These are phyloP conservation scores for Graphiopsis chlorocephala DNA, from an alignment of 2,329 filamentous ascomycete genomes.

Conservation along the genomic window DNA sequence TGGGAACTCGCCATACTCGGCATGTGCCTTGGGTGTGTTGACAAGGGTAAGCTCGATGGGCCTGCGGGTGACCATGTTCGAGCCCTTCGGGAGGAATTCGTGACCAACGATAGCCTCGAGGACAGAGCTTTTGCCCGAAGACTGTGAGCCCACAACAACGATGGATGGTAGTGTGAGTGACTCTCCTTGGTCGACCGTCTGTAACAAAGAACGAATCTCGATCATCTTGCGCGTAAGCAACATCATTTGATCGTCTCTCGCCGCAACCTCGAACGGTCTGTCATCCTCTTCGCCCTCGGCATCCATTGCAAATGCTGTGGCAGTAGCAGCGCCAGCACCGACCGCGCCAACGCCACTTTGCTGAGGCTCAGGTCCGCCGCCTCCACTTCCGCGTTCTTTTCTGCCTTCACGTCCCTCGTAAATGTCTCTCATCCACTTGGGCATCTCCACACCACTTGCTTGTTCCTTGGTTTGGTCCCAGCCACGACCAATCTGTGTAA, in stretches of 20 bases:
- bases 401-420: slow-evolving; percentile 33
- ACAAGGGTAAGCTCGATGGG: slow-evolving; percentile 95
- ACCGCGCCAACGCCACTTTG: slow-evolving; percentile 51
- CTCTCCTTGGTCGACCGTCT: slow-evolving; percentile 87
- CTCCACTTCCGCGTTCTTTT: slow-evolving; percentile 34
- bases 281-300: slow-evolving; percentile 62
- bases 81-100: slow-evolving; percentile 95
- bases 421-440: slow-evolving; percentile 74
- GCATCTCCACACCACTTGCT: slow-evolving; percentile 48
- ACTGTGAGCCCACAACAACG: slow-evolving; percentile 98
- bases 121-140: slow-evolving; percentile 96
- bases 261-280: slow-evolving; percentile 61
- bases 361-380: slow-evolving; percentile 39
- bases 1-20: slow-evolving; percentile 95
- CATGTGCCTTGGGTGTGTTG: slow-evolving; percentile 82
- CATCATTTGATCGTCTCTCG: slow-evolving; percentile 98
- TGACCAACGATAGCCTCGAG: slow-evolving; percentile 96
- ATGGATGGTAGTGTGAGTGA: slow-evolving; percentile 89
- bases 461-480: slow-evolving; percentile 80
- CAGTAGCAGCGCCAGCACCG: slow-evolving; percentile 63
- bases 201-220: slow-evolving; percentile 88
- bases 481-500: slow-evolving; percentile 73
- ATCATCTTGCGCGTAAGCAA: slow-evolving; percentile 99
- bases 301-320: slow-evolving; percentile 75
- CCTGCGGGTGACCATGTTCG: slow-evolving; percentile 94